Percentiles rank a stretch among this genome's conserved stretches.
phyloP scores from a whole-genome alignment of 179 eudicot genomes.

The Beta macrorhiza region DNA sequence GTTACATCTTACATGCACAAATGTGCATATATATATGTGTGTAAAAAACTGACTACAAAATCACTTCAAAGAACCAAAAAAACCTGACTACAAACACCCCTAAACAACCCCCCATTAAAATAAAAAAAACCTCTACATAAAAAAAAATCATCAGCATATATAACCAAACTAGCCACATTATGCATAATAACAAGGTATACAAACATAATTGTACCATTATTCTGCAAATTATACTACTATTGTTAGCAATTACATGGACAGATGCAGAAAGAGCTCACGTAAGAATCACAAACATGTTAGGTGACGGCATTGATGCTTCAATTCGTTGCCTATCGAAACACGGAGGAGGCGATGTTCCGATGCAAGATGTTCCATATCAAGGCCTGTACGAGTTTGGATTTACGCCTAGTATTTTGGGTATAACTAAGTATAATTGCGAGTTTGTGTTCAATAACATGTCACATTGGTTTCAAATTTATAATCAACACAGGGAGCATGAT shows the following conservation, averaged over 20 bases:
- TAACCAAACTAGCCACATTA: too few species aligned
- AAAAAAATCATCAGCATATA: too few species aligned
- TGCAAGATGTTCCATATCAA: neutral
- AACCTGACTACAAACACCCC: too few species aligned
- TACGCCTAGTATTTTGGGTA: slow-evolving; percentile 1
- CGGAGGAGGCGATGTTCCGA: neutral
- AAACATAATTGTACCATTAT: too few species aligned
- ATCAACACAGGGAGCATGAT: slow-evolving; percentile 1
- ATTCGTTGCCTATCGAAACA: slow-evolving; percentile 17
- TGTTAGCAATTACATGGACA: neutral
- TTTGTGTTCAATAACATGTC: slow-evolving; percentile 6
- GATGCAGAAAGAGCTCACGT: neutral
- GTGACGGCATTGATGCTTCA: neutral
- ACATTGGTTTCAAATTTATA: slow-evolving; percentile 22
- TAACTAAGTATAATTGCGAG: slow-evolving; percentile 18
- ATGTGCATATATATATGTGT: too few species aligned
- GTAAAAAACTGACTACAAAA: too few species aligned
- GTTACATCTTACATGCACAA: too few species aligned
- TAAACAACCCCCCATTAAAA: too few species aligned
- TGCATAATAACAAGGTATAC: too few species aligned
- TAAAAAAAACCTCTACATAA: too few species aligned
- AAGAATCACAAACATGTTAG: slow-evolving; percentile 17
- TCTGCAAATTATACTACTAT: too few species aligned
- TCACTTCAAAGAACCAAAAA: too few species aligned
- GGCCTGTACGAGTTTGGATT: slow-evolving; percentile 22